Conservation (phyloP, 2,329 filamentous ascomycete genomes). For the Beauveria scarabaeidicola region DNA sequence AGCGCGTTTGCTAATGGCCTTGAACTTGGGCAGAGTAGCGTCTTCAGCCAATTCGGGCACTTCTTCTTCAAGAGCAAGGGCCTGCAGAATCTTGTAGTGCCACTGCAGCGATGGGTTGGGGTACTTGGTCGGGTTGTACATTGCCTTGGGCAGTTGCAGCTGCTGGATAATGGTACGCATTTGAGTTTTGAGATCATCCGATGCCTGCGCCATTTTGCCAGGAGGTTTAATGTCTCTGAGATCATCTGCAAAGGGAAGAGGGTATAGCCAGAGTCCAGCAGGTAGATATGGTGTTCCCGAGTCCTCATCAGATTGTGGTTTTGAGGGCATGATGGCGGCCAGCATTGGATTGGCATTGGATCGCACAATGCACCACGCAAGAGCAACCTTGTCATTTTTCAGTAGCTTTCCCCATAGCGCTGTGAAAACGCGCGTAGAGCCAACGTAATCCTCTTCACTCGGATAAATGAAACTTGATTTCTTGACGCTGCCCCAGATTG, state of each 20-base stretch:
- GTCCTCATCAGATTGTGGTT: constrained; percentile 54
- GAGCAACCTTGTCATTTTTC: constrained; percentile 67
- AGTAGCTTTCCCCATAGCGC: constrained; percentile 83
- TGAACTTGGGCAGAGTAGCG: constrained; percentile 74
- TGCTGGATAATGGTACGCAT: constrained; percentile 82
- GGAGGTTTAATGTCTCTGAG: constrained; percentile 65
- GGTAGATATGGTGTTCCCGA: constrained; percentile 63
- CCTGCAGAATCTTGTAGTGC: constrained; percentile 93
- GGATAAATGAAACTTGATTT: constrained; percentile 92
- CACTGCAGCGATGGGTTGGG: constrained; percentile 90
- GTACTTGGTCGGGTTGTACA: constrained; percentile 79
- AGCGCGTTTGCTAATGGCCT: constrained; percentile 81
- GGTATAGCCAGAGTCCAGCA: constrained; percentile 80
- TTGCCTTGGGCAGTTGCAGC: constrained; percentile 75
- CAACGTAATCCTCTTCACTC: constrained; percentile 80
- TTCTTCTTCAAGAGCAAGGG: constrained; percentile 85
- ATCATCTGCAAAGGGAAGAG: constrained; percentile 84
- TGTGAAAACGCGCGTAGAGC: constrained; percentile 87
- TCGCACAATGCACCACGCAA: constrained; percentile 85
- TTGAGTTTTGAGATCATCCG: constrained; percentile 64
- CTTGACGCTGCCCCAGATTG: constrained; percentile 76
- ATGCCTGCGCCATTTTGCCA: constrained; percentile 42
- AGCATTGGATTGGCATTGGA: constrained; percentile 71
- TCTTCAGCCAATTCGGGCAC: constrained; percentile 66
- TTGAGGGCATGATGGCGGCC: constrained; percentile 72